Conservation (phyloP, 495 filamentous ascomycete species). For the Penicillium cataractarum region DNA sequence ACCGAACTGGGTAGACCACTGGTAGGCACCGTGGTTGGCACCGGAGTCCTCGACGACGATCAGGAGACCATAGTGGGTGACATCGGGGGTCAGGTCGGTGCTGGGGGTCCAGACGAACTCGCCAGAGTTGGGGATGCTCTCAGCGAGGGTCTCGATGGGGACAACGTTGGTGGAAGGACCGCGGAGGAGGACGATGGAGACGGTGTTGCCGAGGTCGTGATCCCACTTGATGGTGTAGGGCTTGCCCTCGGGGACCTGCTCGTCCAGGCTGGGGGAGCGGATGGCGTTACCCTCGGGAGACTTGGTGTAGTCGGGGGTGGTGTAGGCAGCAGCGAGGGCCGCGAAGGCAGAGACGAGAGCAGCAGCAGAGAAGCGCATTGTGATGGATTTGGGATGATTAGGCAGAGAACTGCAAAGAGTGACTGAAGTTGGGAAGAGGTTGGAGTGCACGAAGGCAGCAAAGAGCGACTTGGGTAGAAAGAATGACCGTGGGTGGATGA, state of each 20-base stretch:
- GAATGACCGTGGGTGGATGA: constrained; percentile 19
- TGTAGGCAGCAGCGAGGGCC: constrained; percentile 57
- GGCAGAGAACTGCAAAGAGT: constrained; percentile 28
- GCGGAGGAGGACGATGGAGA: constrained; percentile 66
- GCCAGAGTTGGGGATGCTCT: constrained; percentile 62
- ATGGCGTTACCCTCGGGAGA: constrained; percentile 62
- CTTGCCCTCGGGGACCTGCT: constrained; percentile 57
- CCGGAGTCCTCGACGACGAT: constrained; percentile 65
- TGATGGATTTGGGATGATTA: constrained; percentile 27
- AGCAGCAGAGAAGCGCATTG: constrained; percentile 56
- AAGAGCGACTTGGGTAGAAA: constrained; percentile 31
- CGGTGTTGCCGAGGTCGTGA: constrained; percentile 45
- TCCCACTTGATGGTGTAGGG: constrained; percentile 66
- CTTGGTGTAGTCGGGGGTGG: constrained; percentile 50
- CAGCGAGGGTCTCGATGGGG: constrained; percentile 57
- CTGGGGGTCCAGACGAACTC: constrained; percentile 59
- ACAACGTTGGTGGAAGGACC: constrained; percentile 61
- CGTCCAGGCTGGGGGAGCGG: constrained; percentile 50
- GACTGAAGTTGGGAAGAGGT: constrained; percentile 19
- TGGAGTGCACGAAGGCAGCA: constrained; percentile 20
- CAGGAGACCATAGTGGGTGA: constrained; percentile 66
- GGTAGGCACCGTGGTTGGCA: constrained; percentile 48
- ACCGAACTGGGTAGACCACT: constrained; percentile 73
- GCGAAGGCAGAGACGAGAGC: constrained; percentile 52
- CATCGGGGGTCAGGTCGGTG: constrained; percentile 49